Evolutionary conservation across 2,329 filamentous ascomycete species (phyloP).

Genomic region (Penicillium hordei): DNA sequence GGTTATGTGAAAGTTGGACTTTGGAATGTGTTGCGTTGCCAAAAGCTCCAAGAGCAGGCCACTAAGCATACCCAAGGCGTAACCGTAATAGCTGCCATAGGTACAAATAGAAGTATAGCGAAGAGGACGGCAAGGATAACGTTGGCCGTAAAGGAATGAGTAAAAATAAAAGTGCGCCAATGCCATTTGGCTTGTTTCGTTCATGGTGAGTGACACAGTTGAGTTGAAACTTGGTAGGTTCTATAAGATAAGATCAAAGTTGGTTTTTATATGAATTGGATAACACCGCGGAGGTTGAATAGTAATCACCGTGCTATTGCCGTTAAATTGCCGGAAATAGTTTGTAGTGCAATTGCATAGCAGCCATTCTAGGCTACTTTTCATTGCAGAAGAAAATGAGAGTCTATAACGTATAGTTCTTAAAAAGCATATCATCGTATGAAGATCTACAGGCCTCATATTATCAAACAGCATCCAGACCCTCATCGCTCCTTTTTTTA

Average conservation of each 20-base stretch:
- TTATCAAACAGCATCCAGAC: constrained; percentile 10
- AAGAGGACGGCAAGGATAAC: no score
- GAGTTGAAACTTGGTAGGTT: background rate
- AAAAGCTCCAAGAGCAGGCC: no score
- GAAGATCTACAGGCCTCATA: constrained; percentile 27
- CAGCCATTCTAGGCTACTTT: no score
- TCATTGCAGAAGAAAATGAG: background rate
- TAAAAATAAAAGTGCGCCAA: background rate
- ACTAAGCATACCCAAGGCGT: no score
- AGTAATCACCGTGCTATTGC: background rate
- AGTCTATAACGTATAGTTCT: constrained; percentile 1
- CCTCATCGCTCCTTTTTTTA: constrained; percentile 17
- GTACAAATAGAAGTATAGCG: no score
- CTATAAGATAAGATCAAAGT: background rate
- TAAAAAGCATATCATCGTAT: constrained; percentile 26
- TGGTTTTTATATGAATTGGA: background rate
- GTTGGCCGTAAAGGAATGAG: background rate
- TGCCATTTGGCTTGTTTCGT: background rate
- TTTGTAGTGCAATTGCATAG: background rate
- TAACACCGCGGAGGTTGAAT: background rate
- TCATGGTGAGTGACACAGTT: background rate
- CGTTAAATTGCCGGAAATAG: background rate
- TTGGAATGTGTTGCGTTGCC: no score
- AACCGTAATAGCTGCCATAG: no score
- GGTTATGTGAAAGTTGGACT: no score